Base-by-base conservation (phyloP, 192 early-diverging fungal genomes). In the Thamnidium elegans region DNA sequence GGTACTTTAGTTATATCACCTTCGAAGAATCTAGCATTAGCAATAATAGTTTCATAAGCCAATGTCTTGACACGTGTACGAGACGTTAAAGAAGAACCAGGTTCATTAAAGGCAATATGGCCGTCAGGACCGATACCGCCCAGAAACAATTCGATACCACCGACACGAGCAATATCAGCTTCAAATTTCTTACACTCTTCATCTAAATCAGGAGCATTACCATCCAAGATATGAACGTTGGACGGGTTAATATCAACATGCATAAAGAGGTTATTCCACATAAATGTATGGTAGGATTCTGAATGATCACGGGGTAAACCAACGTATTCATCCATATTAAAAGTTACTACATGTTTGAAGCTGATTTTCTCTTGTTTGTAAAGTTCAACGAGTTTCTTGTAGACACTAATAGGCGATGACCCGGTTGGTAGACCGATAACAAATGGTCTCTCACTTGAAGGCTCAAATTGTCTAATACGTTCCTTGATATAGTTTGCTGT, bases 101-200 rank as follows among this genome's bases (percentile, higher is more conserved):
- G 92, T 70, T 92, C 92, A 72, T 94, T 94, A 78, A 94, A 94
- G 36, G 90, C 90, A 73, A 94, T 91, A 67, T 94, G 92, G 64
- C 92, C 92, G 72, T 94, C 90, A 7, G 90, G 90, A 36, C 92
- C 90, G 55, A 94, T 94, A 67, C 90, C 90, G 64, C 92, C 92
- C 75, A 94, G 73, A 73, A 94, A 94, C 30, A 94, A 86, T 80
- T 94, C 92, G 58, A 93, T 89, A 50, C 90, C 90, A 19, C 90
- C 92, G 34, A 86, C 86, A n/a, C 80, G 73, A 36, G 81, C 77
- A 58, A 94, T 94, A 75, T 89, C 88, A 60, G 81, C 87, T 68
- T 94, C 92, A 69, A 85, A 94, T 39, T 79, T 70, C 58, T 77
- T 75, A 75, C 92, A 94, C 69, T 94, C 92, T 62, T 77, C 77